Percentiles rank a stretch among this genome's conserved stretches.
These are phyloP conservation scores for Cyclotella atomus DNA, from an alignment of 108 stramenopile genomes.

Conservation along the genomic window DNA sequence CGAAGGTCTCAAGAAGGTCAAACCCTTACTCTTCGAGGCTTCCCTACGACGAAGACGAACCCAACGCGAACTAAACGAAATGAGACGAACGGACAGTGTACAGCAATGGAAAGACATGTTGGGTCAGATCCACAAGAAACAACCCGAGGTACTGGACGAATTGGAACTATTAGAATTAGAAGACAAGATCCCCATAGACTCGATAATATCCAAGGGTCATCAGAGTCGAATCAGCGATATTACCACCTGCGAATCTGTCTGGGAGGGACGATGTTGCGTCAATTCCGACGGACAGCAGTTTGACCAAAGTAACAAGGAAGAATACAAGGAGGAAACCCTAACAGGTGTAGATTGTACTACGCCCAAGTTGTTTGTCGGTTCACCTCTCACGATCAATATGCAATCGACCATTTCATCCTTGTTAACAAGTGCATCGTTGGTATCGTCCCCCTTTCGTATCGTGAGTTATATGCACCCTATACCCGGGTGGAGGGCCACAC, in stretches of 20 bases:
- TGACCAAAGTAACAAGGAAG: slow-evolving; percentile 3
- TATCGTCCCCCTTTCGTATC: slow-evolving; percentile 50
- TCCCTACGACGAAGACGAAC: slow-evolving; percentile 44
- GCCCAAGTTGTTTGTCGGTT: background rate
- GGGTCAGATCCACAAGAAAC: no score
- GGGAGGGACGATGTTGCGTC: background rate
- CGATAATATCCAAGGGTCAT: slow-evolving; percentile 11
- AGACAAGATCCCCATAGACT: background rate
- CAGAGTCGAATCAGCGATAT: slow-evolving; percentile 39
- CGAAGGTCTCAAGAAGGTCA: slow-evolving; percentile 68
- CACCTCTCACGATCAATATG: background rate
- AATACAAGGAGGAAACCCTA: no score
- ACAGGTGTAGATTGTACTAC: background rate
- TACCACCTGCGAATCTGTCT: slow-evolving; percentile 27
- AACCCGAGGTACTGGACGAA: background rate
- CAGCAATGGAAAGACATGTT: slow-evolving; percentile 1
- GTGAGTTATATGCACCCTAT: slow-evolving; percentile 78
- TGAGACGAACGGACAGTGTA: background rate
- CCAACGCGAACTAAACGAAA: slow-evolving; percentile 5
- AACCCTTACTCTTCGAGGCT: slow-evolving; percentile 56
- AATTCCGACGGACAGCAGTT: background rate
- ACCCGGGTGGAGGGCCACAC: slow-evolving; percentile 67
- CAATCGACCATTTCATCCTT: background rate
- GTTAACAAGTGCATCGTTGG: background rate
- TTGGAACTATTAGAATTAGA: background rate